A percentile compares a stretch with the other conserved stretches of the same genome.
These are phyloP conservation scores for Lycium ferocissimum DNA, from an alignment of 257 asterid species.

Conservation along the genomic window DNA sequence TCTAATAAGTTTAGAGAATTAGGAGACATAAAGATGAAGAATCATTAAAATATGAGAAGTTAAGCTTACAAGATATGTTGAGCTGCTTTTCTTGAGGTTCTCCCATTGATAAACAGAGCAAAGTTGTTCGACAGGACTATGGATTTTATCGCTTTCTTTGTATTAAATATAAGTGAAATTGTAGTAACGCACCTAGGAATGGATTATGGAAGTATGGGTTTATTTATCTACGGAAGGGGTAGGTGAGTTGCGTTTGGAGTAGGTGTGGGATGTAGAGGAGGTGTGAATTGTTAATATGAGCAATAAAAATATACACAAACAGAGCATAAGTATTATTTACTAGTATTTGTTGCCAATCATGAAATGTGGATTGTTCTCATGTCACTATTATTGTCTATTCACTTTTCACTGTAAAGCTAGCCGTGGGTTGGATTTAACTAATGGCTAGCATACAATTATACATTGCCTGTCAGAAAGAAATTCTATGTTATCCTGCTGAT, in stretches of 20 bases:
- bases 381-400: neutral
- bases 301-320: neutral
- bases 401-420: neutral
- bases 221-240: neutral
- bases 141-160: too few relatives aligned
- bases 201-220: neutral
- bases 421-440: too few relatives aligned
- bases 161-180: neutral
- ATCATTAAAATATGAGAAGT: too few relatives aligned
- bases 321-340: neutral
- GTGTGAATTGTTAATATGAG: neutral
- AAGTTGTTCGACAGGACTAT: neutral
- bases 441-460: too few relatives aligned
- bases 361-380: neutral
- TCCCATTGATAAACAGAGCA: neutral
- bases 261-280: neutral
- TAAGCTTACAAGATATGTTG: conserved; percentile 19
- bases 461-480: too few relatives aligned
- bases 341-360: neutral
- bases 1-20: neutral
- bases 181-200: neutral
- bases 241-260: neutral
- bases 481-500: too few relatives aligned
- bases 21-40: neutral
- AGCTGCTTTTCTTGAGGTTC: conserved; percentile 13